Conservation (phyloP, 768 basidiomycete genomes). For the Tulasnella sp. region DNA sequence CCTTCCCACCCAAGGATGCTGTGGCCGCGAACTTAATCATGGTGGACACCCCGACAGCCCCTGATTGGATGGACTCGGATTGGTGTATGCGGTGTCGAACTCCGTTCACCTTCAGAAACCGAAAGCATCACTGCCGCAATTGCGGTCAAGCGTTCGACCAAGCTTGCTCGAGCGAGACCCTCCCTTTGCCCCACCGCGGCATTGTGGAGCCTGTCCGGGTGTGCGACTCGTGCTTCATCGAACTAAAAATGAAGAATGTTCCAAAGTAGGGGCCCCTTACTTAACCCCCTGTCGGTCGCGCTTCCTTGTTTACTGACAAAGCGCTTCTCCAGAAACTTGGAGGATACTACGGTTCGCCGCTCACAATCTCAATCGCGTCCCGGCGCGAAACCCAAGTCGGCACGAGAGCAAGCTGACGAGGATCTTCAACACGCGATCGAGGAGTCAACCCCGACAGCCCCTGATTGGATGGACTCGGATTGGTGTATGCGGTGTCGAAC, state of each 20-base stretch:
- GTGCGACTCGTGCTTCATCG: conserved; percentile 84
- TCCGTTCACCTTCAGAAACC: conserved; percentile 88
- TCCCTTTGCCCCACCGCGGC: conserved; percentile 88
- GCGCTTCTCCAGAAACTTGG: conserved; percentile 22
- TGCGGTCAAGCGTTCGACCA: conserved; percentile 98
- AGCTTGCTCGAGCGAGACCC: conserved; percentile 77
- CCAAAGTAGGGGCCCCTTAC: conserved; percentile 35
- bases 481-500: conserved; percentile 90
- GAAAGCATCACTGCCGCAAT: conserved; percentile 97
- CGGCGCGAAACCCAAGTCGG: conserved; percentile 47
- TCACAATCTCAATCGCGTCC: conserved; percentile 54
- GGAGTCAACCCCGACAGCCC: conserved; percentile 89
- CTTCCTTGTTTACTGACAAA: background rate
- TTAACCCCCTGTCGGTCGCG: background rate
- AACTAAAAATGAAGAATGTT: conserved; percentile 60
- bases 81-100: conserved; percentile 90
- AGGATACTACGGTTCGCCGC: conserved; percentile 40
- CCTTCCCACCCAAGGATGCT: conserved; percentile 77
- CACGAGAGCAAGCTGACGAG: conserved; percentile 68
- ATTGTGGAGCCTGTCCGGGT: conserved; percentile 90
- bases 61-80: conserved; percentile 96
- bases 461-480: conserved; percentile 96
- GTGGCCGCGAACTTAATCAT: conserved; percentile 69
- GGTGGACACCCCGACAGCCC: conserved; percentile 87
- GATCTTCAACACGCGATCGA: conserved; percentile 93